Evolutionary conservation across 1,284 basidiomycete species (phyloP).

Genomic region (Pisolithus thermaeus): DNA sequence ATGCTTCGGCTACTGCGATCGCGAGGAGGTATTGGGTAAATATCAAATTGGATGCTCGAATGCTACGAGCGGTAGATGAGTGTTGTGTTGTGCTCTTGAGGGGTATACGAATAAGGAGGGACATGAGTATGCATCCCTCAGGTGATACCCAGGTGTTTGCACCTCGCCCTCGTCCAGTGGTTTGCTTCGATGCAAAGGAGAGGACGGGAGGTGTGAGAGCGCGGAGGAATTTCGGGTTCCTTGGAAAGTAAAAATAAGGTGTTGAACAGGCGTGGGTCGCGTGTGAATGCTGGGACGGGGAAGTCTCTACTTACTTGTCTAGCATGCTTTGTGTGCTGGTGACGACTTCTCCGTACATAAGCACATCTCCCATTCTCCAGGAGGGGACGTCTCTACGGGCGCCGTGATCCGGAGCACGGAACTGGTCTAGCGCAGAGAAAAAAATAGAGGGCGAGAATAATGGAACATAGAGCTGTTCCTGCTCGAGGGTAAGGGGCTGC

Average conservation of each 20-base stretch:
- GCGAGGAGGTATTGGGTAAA: conserved; percentile 96
- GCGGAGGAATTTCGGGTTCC: conserved; percentile 74
- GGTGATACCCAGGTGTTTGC: conserved; percentile 93
- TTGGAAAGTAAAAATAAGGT: conserved; percentile 25
- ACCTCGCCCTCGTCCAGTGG: conserved; percentile 86
- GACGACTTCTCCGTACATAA: conserved; percentile 86
- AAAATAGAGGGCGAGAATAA: conserved; percentile 50
- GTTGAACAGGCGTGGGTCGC: neutral
- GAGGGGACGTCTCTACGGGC: conserved; percentile 8
- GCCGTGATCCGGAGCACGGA: conserved; percentile 21
- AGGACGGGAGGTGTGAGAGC: conserved; percentile 71
- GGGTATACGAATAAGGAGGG: conserved; percentile 66
- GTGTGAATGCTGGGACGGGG: neutral
- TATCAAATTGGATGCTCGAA: conserved; percentile 72
- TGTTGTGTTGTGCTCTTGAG: conserved; percentile 21
- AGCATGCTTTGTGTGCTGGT: conserved; percentile 95
- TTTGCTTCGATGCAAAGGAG: conserved; percentile 83
- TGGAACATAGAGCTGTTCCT: conserved; percentile 38
- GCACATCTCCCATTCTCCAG: conserved; percentile 67
- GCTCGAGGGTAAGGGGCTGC: conserved; percentile 34
- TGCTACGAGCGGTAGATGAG: conserved; percentile 4
- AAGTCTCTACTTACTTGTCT: conserved; percentile 62
- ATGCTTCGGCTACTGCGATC: conserved; percentile 85
- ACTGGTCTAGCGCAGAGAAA: conserved; percentile 36
- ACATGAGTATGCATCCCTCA: conserved; percentile 84